Conservation (phyloP, 768 basidiomycete species). For the Sistotremastrum suecicum region DNA sequence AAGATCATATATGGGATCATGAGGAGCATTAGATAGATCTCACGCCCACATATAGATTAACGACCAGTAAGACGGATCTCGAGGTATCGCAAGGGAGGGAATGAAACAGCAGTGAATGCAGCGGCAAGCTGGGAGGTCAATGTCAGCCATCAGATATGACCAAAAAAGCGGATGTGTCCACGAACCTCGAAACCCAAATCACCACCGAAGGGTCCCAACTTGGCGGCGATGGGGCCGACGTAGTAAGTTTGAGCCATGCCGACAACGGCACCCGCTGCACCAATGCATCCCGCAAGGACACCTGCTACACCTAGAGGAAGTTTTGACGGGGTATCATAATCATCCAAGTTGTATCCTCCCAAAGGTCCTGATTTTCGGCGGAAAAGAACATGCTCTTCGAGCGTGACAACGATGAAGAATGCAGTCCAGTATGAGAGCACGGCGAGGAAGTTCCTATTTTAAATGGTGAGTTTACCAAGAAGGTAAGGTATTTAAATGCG, state of each 20-base stretch:
- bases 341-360: constrained; percentile 37
- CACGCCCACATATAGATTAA: constrained; percentile 5
- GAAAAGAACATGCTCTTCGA: constrained; percentile 34
- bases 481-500: not conserved
- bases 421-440: constrained; percentile 33
- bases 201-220: constrained; percentile 31
- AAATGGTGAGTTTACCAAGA: constrained; percentile 4
- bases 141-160: not conserved
- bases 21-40: not conserved
- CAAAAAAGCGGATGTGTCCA: not conserved
- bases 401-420: constrained; percentile 31
- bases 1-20: not conserved
- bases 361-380: constrained; percentile 23
- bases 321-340: constrained; percentile 28
- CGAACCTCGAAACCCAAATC: constrained; percentile 42
- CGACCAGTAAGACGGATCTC: constrained; percentile 31
- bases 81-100: constrained; percentile 32
- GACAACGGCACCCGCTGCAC: constrained; percentile 33
- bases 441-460: constrained; percentile 28
- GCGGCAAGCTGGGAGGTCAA: constrained; percentile 23
- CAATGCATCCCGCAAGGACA: constrained; percentile 30
- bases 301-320: constrained; percentile 37
- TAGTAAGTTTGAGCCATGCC: constrained; percentile 43
- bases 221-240: constrained; percentile 31
- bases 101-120: constrained; percentile 30